Base-by-base conservation (phyloP, 345 rosid species). In the Lagerstroemia speciosa region DNA sequence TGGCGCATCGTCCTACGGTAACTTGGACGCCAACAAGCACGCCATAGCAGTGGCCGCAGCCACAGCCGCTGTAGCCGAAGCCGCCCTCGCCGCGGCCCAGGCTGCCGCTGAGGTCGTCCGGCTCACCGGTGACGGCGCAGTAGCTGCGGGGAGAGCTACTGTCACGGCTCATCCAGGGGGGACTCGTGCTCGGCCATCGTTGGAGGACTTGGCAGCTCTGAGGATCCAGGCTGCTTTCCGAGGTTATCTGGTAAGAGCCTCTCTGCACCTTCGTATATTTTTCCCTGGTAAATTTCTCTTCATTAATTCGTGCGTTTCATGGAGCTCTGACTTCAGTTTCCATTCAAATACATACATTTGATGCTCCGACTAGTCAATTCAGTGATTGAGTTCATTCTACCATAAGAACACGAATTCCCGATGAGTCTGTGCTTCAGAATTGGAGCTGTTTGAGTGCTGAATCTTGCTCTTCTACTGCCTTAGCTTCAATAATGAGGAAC, bases 51-150 rank as follows among this genome's bases (percentile, higher is more conserved):
- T 94, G 6, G 99, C 98, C 6, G 84, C 93, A 1, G 99, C 99
- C 57, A 90, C 93, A 2, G 92, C 97, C 3, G 97, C 89, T 0
- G 98, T 85, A 3, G 97, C 97, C 14, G 92, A 92, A 73, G 97
- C 97, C 0, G 98, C 99, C 0, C 84, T 92, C 5, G 90, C 92
- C 0, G 96, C 98, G 2, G 98, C 97, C 15, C 91, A 86, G 66
- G 98, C 98, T 0, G 99, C 99, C 6, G 96, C 99, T 0, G 96
- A 95, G 76, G 98, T 90, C 0, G 98, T 92, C 22, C 80, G 96
- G 68, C 85, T 95, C 48, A 95, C 98, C 3, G 80, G 83, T 3
- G 80, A 71, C 22, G 78, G 46, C 46, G 46, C 62, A 52, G 78
- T 12, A 72, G 68, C 36, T 31, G 69, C 75, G 33, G 8, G 77